Base-by-base conservation (phyloP, 306 rosid species). In the Vigna nakashimae region DNA sequence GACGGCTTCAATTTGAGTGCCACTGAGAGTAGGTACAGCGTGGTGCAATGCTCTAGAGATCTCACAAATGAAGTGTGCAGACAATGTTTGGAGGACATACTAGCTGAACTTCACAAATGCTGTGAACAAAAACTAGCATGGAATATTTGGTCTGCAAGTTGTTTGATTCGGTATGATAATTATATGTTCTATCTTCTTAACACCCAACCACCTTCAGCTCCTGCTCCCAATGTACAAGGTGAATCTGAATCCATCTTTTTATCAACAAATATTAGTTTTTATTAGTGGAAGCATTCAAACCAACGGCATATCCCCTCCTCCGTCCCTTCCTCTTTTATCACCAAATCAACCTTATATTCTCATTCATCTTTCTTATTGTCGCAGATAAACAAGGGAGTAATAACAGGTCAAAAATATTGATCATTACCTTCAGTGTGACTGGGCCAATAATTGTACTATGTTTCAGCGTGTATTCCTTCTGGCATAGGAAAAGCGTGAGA, bases 21-120 rank as follows among this genome's bases (percentile, higher is more conserved):
- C 43, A 60, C 20, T 14, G 4, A 30, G 12, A 14, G 20, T 14
- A 60, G 77, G 53, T 79, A 70, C 50, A 72, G 48, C 0, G 0
- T 79, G 20, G 66, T 60, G 20, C 66, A 60, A 0, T 60, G 66
- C 12, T 30, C 12, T 6, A 14, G 66, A 60, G 66, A 30, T 60
- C 66, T 60, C 66, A 60, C 43, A 60, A 60, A 15, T 60, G 43
- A 30, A 30, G 24, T 48, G 4, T 80, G 83, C 7, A 46, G 68
- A 30, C 43, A 60, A 42, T 52, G 58, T 52, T 52, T 53, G 28
- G 59, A 53, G 59, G 28, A 8, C 13, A 53, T 53, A 7, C 9
- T 76, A 4, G 8, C 57, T 7, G 2, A 52, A 20, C 13, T 65
- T 40, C 67, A 24, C 0, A 0, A 16, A 0, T 66, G 80, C 2